Conservation (phyloP, 495 filamentous ascomycete species). For the Baudoinia panamericana region DNA sequence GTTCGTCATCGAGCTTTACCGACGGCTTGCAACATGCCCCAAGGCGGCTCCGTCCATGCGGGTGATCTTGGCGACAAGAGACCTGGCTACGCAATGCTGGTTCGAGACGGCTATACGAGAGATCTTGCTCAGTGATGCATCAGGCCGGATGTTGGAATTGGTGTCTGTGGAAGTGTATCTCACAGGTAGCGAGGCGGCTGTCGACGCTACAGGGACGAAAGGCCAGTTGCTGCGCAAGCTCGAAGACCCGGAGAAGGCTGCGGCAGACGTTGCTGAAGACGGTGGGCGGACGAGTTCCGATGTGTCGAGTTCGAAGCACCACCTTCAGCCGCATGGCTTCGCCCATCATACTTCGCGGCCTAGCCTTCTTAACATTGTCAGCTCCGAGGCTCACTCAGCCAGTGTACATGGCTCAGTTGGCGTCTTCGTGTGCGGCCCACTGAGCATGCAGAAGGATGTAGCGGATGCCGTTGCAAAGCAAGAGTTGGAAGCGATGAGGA, state of each 20-base stretch:
- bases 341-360: constrained; percentile 24
- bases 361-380: constrained; percentile 29
- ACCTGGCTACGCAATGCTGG: not conserved
- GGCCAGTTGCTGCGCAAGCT: not conserved
- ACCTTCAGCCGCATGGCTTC: constrained; percentile 5
- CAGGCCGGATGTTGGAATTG: not conserved
- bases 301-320: not conserved
- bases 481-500: not conserved
- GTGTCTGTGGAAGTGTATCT: not conserved
- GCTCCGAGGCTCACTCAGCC: constrained; percentile 19
- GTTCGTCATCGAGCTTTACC: constrained; percentile 25
- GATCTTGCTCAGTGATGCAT: not conserved
- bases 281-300: not conserved
- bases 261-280: not conserved
- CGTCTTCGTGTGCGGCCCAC: constrained; percentile 40
- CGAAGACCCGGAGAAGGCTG: not conserved
- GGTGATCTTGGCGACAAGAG: not conserved
- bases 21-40: not conserved
- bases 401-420: constrained; percentile 25
- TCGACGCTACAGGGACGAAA: not conserved
- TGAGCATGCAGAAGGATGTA: constrained; percentile 38
- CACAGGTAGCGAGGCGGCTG: not conserved
- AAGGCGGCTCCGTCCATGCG: not conserved
- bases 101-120: not conserved
- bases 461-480: constrained; percentile 39